phyloP scores from a whole-genome alignment of 2,329 filamentous ascomycete species.

The Sporothrix euskadiensis region DNA sequence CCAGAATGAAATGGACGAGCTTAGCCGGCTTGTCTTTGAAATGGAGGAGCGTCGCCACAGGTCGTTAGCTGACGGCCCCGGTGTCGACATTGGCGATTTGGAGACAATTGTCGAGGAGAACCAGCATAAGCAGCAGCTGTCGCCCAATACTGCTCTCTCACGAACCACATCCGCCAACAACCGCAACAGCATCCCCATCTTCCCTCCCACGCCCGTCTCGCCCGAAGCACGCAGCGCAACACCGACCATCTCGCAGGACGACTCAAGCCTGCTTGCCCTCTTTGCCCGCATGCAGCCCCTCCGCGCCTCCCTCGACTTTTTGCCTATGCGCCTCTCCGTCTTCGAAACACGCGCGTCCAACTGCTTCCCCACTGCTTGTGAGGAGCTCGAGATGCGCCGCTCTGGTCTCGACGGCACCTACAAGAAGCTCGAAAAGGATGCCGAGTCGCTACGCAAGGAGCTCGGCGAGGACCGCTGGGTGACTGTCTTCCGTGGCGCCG shows the following conservation, averaged over 20 bases:
- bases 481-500: slow-evolving; percentile 89
- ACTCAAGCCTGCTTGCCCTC: slow-evolving; percentile 81
- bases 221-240: slow-evolving; percentile 45
- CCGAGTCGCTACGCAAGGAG: slow-evolving; percentile 84
- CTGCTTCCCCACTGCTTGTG: slow-evolving; percentile 86
- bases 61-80: slow-evolving; percentile 62
- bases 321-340: slow-evolving; percentile 88
- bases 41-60: slow-evolving; percentile 96
- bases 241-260: slow-evolving; percentile 67
- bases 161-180: slow-evolving; percentile 53
- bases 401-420: slow-evolving; percentile 78
- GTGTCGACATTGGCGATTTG: slow-evolving; percentile 79
- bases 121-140: slow-evolving; percentile 36
- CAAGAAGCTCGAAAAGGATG: slow-evolving; percentile 84
- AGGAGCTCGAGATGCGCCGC: slow-evolving; percentile 78
- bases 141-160: slow-evolving; percentile 43
- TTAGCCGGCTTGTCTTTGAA: slow-evolving; percentile 76
- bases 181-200: slow-evolving; percentile 67
- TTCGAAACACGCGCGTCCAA: slow-evolving; percentile 76
- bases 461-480: slow-evolving; percentile 96
- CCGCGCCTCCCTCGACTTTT: slow-evolving; percentile 87
- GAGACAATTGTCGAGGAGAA: slow-evolving; percentile 92
- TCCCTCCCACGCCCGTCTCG: slow-evolving; percentile 64
- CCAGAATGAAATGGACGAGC: slow-evolving; percentile 70
- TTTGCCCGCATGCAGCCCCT: slow-evolving; percentile 96